Conservation (phyloP, 148 eudicot genomes). For the Beta vulgaris region DNA sequence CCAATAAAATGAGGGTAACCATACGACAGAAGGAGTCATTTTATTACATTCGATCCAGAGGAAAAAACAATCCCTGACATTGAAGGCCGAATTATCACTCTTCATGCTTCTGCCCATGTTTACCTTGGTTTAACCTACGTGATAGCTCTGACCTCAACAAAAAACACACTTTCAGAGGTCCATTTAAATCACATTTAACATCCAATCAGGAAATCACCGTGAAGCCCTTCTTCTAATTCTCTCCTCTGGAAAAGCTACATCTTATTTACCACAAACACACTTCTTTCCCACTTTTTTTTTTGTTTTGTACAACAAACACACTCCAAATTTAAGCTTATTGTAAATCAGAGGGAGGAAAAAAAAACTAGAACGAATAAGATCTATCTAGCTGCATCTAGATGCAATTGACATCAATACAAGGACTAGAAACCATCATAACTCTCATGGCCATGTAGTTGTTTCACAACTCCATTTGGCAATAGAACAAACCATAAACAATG, state of each 20-base stretch:
- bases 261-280: not conserved
- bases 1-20: not conserved
- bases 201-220: not conserved
- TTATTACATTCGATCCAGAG: not conserved
- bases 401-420: not conserved
- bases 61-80: not conserved
- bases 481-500: not conserved
- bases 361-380: not conserved
- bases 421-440: not conserved
- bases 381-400: not conserved
- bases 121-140: not conserved
- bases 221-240: not conserved
- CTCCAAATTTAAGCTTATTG: too few species aligned
- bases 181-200: not conserved
- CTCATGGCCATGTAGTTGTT: not conserved
- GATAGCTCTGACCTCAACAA: not conserved
- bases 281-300: not conserved
- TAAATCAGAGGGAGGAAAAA: not conserved
- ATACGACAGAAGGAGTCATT: not conserved
- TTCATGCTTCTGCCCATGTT: not conserved
- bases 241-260: not conserved
- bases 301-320: not conserved
- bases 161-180: not conserved
- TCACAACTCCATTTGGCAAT: not conserved
- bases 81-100: not conserved